Evolutionary conservation across 2,329 filamentous ascomycete species (phyloP).

Genomic region (Aspergillus latus): DNA sequence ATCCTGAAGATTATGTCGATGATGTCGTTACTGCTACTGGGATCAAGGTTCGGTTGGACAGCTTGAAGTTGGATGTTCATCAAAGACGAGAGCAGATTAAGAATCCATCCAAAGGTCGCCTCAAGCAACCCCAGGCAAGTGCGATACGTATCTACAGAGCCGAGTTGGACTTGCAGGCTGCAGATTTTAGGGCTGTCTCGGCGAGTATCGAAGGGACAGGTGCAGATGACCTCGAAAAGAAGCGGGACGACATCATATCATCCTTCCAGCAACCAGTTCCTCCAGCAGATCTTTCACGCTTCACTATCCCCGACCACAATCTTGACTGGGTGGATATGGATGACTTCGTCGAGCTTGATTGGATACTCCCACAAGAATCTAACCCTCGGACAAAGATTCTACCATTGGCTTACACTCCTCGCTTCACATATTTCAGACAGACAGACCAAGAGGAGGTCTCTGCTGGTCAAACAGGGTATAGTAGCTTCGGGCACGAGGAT

Average conservation of each 20-base stretch:
- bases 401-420: conserved; percentile 86
- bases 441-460: conserved; percentile 83
- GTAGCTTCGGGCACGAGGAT: conserved; percentile 87
- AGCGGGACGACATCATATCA: conserved; percentile 58
- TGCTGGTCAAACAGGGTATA: conserved; percentile 73
- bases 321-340: conserved; percentile 99
- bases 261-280: conserved; percentile 54
- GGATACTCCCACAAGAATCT: conserved; percentile 85
- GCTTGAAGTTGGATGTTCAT: conserved; percentile 95
- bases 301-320: conserved; percentile 94
- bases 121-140: conserved; percentile 76
- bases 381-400: conserved; percentile 94
- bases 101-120: conserved; percentile 72
- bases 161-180: conserved; percentile 85
- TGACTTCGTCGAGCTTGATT: conserved; percentile 96
- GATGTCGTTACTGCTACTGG: conserved; percentile 85
- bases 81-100: conserved; percentile 90
- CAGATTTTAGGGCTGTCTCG: conserved; percentile 89
- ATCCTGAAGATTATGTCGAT: conserved; percentile 79
- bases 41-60: conserved; percentile 90
- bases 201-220: conserved; percentile 82
- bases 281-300: conserved; percentile 70
- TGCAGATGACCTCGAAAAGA: conserved; percentile 67
- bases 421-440: conserved; percentile 95
- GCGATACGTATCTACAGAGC: conserved; percentile 95